These are phyloP conservation scores for Hypoxylon rickii DNA, from an alignment of 495 filamentous ascomycete genomes.

Conservation along the genomic window DNA sequence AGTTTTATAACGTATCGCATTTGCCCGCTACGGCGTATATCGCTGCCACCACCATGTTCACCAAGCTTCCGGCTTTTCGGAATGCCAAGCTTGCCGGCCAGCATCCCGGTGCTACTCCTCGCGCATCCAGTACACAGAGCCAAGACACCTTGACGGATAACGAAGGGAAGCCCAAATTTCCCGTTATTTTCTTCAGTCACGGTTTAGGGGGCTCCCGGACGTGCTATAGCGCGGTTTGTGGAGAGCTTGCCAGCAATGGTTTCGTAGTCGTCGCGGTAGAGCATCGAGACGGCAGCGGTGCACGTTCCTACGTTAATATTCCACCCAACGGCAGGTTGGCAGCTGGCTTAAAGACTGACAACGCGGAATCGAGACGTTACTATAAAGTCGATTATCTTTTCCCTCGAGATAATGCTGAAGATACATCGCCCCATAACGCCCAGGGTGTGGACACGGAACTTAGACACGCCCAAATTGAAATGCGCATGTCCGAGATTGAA, in stretches of 20 bases:
- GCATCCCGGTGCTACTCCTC: conserved; percentile 35
- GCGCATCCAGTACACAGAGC: conserved; percentile 54
- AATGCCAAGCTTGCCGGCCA: conserved; percentile 49
- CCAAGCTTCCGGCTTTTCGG: conserved; percentile 60
- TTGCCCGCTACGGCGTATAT: conserved; percentile 51
- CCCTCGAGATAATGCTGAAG: conserved; percentile 46
- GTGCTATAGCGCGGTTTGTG: conserved; percentile 64
- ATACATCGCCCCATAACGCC: conserved; percentile 44
- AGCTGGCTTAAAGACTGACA: conserved; percentile 5
- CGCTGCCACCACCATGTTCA: conserved; percentile 56
- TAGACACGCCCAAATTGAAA: conserved; percentile 62
- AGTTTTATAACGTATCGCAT: conserved; percentile 53
- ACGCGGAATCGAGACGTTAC: conserved; percentile 19
- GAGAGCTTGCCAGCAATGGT: conserved; percentile 67
- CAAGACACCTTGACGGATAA: conserved; percentile 27
- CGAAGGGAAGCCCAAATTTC: conserved; percentile 51
- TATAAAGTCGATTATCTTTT: conserved; percentile 53
- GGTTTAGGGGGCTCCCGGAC: conserved; percentile 68
- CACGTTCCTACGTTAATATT: conserved; percentile 61
- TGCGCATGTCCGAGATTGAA: conserved; percentile 66
- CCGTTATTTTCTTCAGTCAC: conserved; percentile 71
- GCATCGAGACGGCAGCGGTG: conserved; percentile 68
- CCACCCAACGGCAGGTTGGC: conserved; percentile 14
- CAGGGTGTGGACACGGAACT: conserved; percentile 43
- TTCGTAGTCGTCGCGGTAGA: conserved; percentile 72